Base-by-base conservation (phyloP, 1,139 yeast species). In the Taphrina populina region DNA sequence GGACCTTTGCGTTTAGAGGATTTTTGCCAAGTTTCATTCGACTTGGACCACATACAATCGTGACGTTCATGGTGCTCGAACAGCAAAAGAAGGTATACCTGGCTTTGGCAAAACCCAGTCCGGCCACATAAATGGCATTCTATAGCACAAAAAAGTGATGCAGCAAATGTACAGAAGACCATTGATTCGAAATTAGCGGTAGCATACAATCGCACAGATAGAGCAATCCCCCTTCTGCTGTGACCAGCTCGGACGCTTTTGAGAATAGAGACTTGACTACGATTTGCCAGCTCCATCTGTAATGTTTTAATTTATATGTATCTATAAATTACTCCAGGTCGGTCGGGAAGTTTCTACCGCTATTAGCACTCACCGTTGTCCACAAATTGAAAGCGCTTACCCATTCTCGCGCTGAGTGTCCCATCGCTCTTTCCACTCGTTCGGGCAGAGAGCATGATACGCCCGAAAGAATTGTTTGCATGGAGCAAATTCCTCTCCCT, bases 401-500 rank as follows among this genome's bases (percentile, higher is more conserved):
- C 58, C 58, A 23, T 47, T 34, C 21, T 55, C 58, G 13, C 58
- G 39, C 34, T 55, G 58, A 29, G 47, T 47, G 41, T 55, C 58
- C 58, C 58, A 55, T 27, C 47, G 23, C 41, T 55, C 58, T 27
- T 35, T 47, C 59, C 59, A 57, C 32, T 52, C 57, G 35, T 36
- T 39, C 32, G 58, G 58, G 46, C 58, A 56, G 23, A 56, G 45
- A 4, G 58, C 39, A 44, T 56, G 58, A 43, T 41, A 58, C 15
- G 60, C 57, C 4, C 39, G 46, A 55, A 54, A 58, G 40, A 92
- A 92, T 65, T 87, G 88, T 75, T 88, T 80, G 76, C 98, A 92
- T 69, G 97, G 97, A 69, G 90, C 96, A 70, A 92, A 92, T 63
- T 90, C 97, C 76, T 92, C 97, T 70, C 98, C 98, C 78, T 90